Percentiles rank a stretch among this genome's conserved stretches.
Conservation (phyloP, 2,329 filamentous ascomycete species). For the Hypomyces perniciosus region DNA sequence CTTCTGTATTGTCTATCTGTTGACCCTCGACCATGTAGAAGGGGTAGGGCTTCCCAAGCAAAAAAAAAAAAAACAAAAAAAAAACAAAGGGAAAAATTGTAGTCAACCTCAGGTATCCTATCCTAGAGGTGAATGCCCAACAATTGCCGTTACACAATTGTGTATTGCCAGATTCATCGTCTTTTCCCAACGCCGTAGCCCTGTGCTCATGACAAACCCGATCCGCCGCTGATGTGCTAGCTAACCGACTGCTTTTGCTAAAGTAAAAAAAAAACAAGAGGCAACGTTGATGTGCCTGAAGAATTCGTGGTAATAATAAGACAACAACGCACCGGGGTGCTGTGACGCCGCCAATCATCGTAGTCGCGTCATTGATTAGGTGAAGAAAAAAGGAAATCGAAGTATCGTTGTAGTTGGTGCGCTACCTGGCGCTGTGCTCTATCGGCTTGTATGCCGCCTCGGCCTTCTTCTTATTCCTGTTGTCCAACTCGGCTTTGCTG, state of each 20-base stretch:
- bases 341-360: not conserved
- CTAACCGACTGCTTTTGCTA: not conserved
- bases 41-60: not conserved
- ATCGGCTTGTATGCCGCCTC: constrained; percentile 30
- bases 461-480: constrained; percentile 35
- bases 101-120: constrained; percentile 8
- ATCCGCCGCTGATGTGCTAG: not conserved
- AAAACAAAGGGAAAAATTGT: not conserved
- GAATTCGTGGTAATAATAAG: not conserved
- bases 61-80: not conserved
- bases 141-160: constrained; percentile 7
- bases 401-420: constrained; percentile 10
- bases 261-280: not conserved
- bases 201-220: constrained; percentile 11
- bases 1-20: not conserved
- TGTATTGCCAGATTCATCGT: constrained; percentile 8
- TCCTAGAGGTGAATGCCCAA: constrained; percentile 4
- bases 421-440: constrained; percentile 26
- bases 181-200: constrained; percentile 15
- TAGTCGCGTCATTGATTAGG: not conserved
- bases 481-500: constrained; percentile 50
- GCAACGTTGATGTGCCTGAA: not conserved
- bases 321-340: not conserved
- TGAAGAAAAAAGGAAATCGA: constrained; percentile 6
- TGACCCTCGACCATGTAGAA: not conserved